phyloP scores from a whole-genome alignment of 2,329 filamentous ascomycete species.

The Epichloe aotearoae region DNA sequence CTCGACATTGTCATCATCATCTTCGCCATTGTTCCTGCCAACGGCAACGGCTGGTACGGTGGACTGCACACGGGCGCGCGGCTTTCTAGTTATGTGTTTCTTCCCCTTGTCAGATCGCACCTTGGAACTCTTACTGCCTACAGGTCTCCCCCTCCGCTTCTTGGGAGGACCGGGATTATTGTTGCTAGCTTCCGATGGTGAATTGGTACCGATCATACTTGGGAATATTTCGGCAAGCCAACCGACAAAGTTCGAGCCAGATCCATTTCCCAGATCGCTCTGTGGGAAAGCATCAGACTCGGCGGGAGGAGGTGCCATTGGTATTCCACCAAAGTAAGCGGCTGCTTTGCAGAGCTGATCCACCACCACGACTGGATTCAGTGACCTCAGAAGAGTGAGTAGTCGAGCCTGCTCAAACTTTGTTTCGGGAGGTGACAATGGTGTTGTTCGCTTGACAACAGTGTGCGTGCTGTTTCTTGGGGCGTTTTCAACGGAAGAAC shows the following conservation, averaged over 20 bases:
- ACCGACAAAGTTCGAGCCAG: conserved; percentile 43
- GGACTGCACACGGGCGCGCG: neutral
- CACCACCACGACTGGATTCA: conserved; percentile 43
- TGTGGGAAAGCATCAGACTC: conserved; percentile 36
- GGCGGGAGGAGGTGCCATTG: conserved; percentile 39
- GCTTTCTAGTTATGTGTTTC: conserved; percentile 1
- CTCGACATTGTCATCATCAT: neutral
- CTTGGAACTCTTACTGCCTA: conserved; percentile 33
- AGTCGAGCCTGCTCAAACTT: conserved; percentile 48
- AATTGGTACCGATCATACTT: neutral
- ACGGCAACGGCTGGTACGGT: neutral
- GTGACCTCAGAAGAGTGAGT: conserved; percentile 39
- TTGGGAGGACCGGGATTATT: conserved; percentile 16
- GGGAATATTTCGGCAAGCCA: conserved; percentile 51
- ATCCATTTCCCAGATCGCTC: conserved; percentile 42
- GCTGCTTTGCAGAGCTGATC: conserved; percentile 50
- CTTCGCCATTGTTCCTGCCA: neutral
- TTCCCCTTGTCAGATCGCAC: conserved; percentile 10
- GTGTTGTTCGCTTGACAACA: conserved; percentile 4
- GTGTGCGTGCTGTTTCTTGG: neutral
- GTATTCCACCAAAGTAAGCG: conserved; percentile 49
- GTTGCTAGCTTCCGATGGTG: neutral
- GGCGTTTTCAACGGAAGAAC: neutral
- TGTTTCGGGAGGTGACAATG: conserved; percentile 28
- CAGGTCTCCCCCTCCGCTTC: conserved; percentile 39